Percentiles rank a stretch among this genome's conserved stretches.
These are phyloP conservation scores for Kwoniella europaea DNA, from an alignment of 768 basidiomycete genomes.

Conservation along the genomic window DNA sequence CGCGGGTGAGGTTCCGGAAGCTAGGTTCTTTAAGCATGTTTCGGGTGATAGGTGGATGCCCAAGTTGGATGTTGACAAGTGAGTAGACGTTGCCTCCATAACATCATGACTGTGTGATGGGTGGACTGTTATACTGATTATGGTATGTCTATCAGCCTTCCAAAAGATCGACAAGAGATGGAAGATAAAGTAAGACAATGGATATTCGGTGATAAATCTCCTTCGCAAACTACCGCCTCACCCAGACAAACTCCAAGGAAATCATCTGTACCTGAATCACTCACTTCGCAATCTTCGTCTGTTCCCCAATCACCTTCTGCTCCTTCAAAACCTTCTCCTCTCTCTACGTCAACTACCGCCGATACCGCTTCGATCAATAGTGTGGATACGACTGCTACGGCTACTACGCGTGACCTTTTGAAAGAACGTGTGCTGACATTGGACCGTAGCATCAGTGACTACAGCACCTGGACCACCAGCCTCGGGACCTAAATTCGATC, in stretches of 20 bases:
- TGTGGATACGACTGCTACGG: conserved; percentile 16
- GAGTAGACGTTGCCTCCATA: conserved; percentile 10
- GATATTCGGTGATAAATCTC: conserved; percentile 65
- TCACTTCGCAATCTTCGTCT: not conserved
- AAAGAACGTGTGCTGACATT: not conserved
- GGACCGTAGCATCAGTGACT: conserved; percentile 24
- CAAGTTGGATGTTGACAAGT: conserved; percentile 64
- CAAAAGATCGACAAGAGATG: conserved; percentile 71
- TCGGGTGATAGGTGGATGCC: conserved; percentile 79
- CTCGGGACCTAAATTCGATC: conserved; percentile 39
- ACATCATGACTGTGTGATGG: not conserved
- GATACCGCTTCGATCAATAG: conserved; percentile 18
- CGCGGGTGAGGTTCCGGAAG: conserved; percentile 65
- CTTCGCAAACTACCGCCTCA: not conserved
- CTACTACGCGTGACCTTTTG: not conserved
- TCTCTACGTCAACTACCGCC: not conserved
- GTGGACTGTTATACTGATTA: not conserved
- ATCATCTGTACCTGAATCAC: conserved; percentile 11
- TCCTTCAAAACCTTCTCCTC: not conserved
- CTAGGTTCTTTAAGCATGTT: conserved; percentile 77
- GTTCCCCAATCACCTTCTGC: not conserved
- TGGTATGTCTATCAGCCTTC: conserved; percentile 63
- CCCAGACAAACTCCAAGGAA: conserved; percentile 4
- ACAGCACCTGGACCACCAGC: conserved; percentile 49
- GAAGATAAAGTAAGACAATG: conserved; percentile 72